Percentiles rank a stretch among this genome's conserved stretches.
phyloP scores from a whole-genome alignment of 129 eudicot genomes.

The Helichrysum umbraculigerum region DNA sequence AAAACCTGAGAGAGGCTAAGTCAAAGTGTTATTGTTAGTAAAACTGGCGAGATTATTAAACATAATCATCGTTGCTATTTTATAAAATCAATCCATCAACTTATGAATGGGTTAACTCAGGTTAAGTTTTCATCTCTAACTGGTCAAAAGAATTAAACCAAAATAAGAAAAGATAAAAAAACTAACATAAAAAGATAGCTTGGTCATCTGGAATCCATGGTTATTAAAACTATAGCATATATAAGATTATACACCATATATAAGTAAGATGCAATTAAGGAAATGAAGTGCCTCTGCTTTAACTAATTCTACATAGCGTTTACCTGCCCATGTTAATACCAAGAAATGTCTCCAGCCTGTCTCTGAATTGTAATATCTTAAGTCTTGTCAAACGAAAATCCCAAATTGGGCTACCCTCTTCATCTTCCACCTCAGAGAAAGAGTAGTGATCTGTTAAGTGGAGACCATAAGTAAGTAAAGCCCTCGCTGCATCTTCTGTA shows the following conservation, averaged over 20 bases:
- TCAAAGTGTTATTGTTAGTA: constrained; percentile 45
- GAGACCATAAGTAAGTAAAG: constrained; percentile 71
- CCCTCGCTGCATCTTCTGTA: constrained; percentile 76
- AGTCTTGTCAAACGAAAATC: constrained; percentile 83
- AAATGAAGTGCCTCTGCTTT: neutral
- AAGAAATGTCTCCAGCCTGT: constrained; percentile 88
- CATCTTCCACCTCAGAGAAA: constrained; percentile 52
- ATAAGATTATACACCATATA: constrained; percentile 17
- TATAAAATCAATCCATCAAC: constrained; percentile 1
- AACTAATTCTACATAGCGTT: constrained; percentile 13
- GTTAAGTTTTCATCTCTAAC: too few relatives aligned
- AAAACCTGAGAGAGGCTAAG: constrained; percentile 76
- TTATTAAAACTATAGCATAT: constrained; percentile 17
- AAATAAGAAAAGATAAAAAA: neutral
- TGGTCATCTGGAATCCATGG: neutral
- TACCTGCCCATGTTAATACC: constrained; percentile 99
- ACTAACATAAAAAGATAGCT: neutral
- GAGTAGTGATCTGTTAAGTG: constrained; percentile 61
- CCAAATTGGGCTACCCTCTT: constrained; percentile 47
- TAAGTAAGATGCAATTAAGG: constrained; percentile 15
- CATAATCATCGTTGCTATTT: constrained; percentile 7
- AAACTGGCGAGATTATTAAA: constrained; percentile 22
- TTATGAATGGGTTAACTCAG: neutral
- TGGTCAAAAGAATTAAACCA: neutral
- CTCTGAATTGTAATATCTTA: constrained; percentile 73